Percentiles rank a stretch among this genome's conserved stretches.
Conservation (phyloP, 768 basidiomycete species). For the Pleurotus djamor region DNA sequence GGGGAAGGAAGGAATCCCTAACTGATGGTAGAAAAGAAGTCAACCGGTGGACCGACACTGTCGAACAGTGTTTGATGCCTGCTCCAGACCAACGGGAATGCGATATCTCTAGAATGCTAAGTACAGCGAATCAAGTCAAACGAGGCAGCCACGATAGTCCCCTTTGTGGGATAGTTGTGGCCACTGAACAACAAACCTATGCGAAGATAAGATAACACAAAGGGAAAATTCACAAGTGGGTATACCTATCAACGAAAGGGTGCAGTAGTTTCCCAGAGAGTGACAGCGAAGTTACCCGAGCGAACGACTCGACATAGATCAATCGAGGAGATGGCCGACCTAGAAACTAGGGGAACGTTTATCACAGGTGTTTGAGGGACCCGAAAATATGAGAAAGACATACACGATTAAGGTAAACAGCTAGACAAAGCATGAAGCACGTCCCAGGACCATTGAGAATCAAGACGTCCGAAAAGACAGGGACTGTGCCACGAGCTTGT, state of each 20-base stretch:
- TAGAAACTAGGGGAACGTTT: slow-evolving; percentile 55
- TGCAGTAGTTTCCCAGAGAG: slow-evolving; percentile 82
- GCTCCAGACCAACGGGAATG: not conserved
- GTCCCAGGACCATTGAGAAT: slow-evolving; percentile 96
- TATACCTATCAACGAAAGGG: slow-evolving; percentile 79
- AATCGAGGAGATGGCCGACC: slow-evolving; percentile 68
- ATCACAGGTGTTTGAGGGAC: not conserved
- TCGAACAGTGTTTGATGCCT: not conserved
- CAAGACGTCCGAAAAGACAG: slow-evolving; percentile 65
- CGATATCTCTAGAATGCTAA: no score
- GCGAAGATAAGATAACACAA: slow-evolving; percentile 6
- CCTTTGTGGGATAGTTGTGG: slow-evolving; percentile 47
- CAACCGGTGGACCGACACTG: not conserved
- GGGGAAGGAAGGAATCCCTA: not conserved
- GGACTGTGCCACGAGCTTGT: slow-evolving; percentile 15
- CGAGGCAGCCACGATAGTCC: slow-evolving; percentile 63
- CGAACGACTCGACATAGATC: slow-evolving; percentile 94
- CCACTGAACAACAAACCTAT: slow-evolving; percentile 92
- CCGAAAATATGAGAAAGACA: slow-evolving; percentile 20
- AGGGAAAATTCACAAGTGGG: not conserved
- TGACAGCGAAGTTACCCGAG: slow-evolving; percentile 78
- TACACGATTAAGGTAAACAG: slow-evolving; percentile 73
- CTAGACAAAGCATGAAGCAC: slow-evolving; percentile 74
- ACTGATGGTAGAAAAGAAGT: not conserved
- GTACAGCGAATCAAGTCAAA: slow-evolving; percentile 35